Base-by-base conservation (phyloP, 2,329 filamentous ascomycete genomes). In the Chrysosphaeria jannelii region DNA sequence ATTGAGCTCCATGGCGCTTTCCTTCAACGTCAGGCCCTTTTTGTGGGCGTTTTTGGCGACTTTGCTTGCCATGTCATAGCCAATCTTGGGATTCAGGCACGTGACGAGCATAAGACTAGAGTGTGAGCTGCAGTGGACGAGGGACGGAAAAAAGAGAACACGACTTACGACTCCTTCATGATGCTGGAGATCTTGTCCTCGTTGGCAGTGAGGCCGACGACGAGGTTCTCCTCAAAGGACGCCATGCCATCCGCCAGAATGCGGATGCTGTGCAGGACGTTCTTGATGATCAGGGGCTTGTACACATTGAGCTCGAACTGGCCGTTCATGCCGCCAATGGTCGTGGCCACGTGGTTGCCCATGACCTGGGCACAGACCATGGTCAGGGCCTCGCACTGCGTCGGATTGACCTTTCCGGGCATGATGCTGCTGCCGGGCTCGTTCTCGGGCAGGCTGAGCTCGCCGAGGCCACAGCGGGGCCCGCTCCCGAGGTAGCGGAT, bases 231-330 rank as follows among this genome's bases (percentile, higher is more conserved):
- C 53, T 90, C 75, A 42, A 97, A 93, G 32, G 75, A 88, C 39
- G 59, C 61, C 79, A 93, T 93, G 37, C 72, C 75, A 40, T 97
- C 85, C 17, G 75, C 57, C 27, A 97, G 53, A 30, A 97, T 65
- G 33, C 81, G 65, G 27, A 69, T 57, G 51, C 76, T 90, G 59
- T 93, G 85, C 19, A 97, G 59, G 33, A 93, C 54, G 52, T 93
- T 93, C 47, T 71, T 62, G 48, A 93, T 93, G 43, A 97, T 60
- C 28, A 93, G 62, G 20, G 85, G 85, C 59, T 93, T 93, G 64
- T 90, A 97, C 26, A 93, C 85, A 48, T 93, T 97, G 35, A 97
- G 62, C 50, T 93, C 85, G 37, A 97, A 97, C 52, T 93, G 88
- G 34, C 85, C 85, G 51, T 85, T 89, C 54, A 88, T 88, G 40